phyloP scores from a whole-genome alignment of 495 filamentous ascomycete genomes.

The Xylaria telfairii region DNA sequence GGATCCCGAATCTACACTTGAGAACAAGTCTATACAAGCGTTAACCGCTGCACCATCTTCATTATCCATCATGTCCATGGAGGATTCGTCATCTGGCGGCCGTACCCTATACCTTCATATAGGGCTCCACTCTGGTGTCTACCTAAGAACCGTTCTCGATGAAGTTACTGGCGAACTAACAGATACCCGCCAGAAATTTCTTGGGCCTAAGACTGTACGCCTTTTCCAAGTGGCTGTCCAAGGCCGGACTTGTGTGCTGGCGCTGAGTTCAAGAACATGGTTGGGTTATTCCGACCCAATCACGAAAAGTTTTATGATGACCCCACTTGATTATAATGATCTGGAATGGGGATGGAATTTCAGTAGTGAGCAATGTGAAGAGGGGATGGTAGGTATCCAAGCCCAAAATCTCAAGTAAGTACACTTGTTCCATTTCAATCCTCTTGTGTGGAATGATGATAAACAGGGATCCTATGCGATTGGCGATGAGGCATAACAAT shows the following conservation, averaged over 20 bases:
- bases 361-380: constrained; percentile 87
- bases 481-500: constrained; percentile 54
- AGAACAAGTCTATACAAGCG: constrained; percentile 92
- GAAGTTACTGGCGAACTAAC: constrained; percentile 93
- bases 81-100: constrained; percentile 75
- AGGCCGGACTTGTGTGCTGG: constrained; percentile 84
- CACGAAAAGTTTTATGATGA: constrained; percentile 86
- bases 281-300: constrained; percentile 86
- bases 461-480: constrained; percentile 55
- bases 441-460: constrained; percentile 68
- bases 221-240: constrained; percentile 87
- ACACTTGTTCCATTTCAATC: constrained; percentile 29
- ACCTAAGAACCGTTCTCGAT: constrained; percentile 90
- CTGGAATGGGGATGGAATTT: constrained; percentile 96
- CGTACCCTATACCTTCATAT: constrained; percentile 92
- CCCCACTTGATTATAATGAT: constrained; percentile 84
- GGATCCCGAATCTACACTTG: constrained; percentile 86
- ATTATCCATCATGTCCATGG: constrained; percentile 92
- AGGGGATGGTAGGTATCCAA: constrained; percentile 96
- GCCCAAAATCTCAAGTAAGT: constrained; percentile 86
- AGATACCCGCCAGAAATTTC: constrained; percentile 90
- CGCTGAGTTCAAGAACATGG: constrained; percentile 90
- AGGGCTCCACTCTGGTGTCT: constrained; percentile 92
- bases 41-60: constrained; percentile 87
- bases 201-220: constrained; percentile 86